Conservation (phyloP, 1,284 basidiomycete genomes). For the Ganoderma lucidum region DNA sequence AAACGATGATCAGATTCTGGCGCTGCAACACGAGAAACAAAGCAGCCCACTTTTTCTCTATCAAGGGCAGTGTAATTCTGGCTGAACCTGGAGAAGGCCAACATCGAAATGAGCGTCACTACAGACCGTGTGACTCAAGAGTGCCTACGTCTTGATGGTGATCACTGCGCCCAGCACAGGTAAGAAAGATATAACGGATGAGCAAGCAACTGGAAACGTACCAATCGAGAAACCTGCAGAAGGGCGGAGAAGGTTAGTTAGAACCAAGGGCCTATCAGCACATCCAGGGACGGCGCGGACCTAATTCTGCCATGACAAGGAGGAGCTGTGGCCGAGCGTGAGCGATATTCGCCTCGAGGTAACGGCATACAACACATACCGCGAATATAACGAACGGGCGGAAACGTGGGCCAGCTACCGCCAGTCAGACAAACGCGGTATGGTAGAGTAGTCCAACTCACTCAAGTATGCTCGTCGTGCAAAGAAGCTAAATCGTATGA, state of each 20-base stretch:
- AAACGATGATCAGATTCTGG: background rate
- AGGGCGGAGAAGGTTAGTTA: background rate
- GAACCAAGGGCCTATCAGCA: background rate
- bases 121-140: background rate
- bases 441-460: background rate
- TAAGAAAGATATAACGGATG: background rate
- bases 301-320: background rate
- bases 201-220: background rate
- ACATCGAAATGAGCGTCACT: background rate
- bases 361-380: background rate
- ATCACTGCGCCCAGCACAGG: background rate
- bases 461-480: constrained; percentile 2
- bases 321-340: background rate
- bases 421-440: background rate
- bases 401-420: constrained; percentile 3
- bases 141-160: background rate
- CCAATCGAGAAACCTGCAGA: constrained; percentile 3
- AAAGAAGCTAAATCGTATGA: background rate
- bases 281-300: background rate
- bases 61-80: background rate
- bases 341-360: background rate
- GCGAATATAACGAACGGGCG: constrained; percentile 1
- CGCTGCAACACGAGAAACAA: too few species aligned
- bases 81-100: background rate
- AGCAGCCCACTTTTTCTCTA: background rate